These are phyloP conservation scores for Parastagonospora nodorum DNA, from an alignment of 2,329 filamentous ascomycete genomes.

Conservation along the genomic window DNA sequence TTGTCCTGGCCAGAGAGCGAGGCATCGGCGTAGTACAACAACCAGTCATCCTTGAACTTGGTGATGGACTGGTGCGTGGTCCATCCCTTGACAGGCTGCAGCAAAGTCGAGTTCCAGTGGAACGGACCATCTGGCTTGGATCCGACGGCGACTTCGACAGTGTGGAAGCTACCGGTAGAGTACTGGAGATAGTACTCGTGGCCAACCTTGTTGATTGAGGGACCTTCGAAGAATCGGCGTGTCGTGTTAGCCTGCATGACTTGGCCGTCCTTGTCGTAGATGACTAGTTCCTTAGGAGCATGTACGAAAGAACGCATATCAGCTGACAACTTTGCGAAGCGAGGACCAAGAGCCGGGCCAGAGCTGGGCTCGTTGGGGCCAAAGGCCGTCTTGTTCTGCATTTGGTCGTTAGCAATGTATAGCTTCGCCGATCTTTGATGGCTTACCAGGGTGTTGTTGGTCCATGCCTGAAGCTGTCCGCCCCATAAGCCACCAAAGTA, in stretches of 20 bases:
- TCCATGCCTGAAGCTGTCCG: constrained; percentile 77
- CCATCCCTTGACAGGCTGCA: constrained; percentile 78
- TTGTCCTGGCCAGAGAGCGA: constrained; percentile 57
- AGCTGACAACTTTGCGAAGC: constrained; percentile 64
- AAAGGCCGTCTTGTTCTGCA: constrained; percentile 14
- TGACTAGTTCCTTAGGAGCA: constrained; percentile 62
- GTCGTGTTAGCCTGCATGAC: constrained; percentile 70
- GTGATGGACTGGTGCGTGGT: constrained; percentile 79
- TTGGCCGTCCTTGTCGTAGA: constrained; percentile 64
- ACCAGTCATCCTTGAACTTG: constrained; percentile 71
- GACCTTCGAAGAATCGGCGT: constrained; percentile 75
- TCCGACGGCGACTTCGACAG: constrained; percentile 69
- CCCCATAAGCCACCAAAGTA: constrained; percentile 83
- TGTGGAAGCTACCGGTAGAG: constrained; percentile 78
- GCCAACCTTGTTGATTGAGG: constrained; percentile 74
- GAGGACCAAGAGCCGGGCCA: constrained; percentile 64
- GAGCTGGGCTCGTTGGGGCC: constrained; percentile 7
- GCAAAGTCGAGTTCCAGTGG: constrained; percentile 69
- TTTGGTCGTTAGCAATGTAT: constrained; percentile 7
- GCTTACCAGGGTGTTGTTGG: constrained; percentile 61
- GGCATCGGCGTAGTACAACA: constrained; percentile 76
- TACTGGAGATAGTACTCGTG: constrained; percentile 75
- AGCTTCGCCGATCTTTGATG: neutral
- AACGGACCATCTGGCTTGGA: constrained; percentile 71
- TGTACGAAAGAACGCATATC: constrained; percentile 68